Base-by-base conservation (phyloP, 1,284 basidiomycete genomes). In the Gymnopus androsaceus region DNA sequence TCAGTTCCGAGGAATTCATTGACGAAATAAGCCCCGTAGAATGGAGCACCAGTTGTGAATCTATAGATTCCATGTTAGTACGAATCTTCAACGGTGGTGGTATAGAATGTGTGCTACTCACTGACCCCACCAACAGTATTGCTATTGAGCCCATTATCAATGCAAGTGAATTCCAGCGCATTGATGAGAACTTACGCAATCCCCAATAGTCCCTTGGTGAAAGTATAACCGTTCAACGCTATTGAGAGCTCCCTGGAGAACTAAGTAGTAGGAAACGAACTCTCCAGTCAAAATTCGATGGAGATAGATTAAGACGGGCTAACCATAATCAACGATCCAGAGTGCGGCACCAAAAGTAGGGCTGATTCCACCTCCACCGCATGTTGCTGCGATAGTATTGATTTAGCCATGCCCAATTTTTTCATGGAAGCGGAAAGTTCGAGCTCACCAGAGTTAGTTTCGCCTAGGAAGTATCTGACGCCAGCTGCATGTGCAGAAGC, bases 251-350 rank as follows among this genome's bases (percentile, higher is more conserved):
- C 69, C 71, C 60, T 77, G 75, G 9, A 79, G 65, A n/a, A 75
- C 71, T n/a, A n/a, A n/a, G n/a, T n/a, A n/a, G n/a, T n/a, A n/a
- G n/a, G n/a, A n/a, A n/a, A n/a, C n/a, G n/a, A n/a, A n/a, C n/a
- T n/a, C n/a, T n/a, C n/a, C n/a, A n/a, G n/a, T n/a, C n/a, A n/a
- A n/a, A n/a, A n/a, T n/a, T n/a, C n/a, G n/a, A n/a, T n/a, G n/a
- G n/a, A n/a, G n/a, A n/a, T n/a, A n/a, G n/a, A n/a, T n/a, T n/a
- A n/a, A n/a, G n/a, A n/a, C n/a, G n/a, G n/a, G n/a, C n/a, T n/a
- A n/a, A n/a, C n/a, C n/a, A 54, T 77, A 78, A 61, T 79, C 76
- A 28, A 77, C 66, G 45, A 78, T 71, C 77, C 77, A 79, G 2
- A 79, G 63, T 2, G 67, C 76, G 0, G 76, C 76, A 11, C 76